phyloP scores from a whole-genome alignment of 257 asterid genomes.

The Scutellaria baicalensis region DNA sequence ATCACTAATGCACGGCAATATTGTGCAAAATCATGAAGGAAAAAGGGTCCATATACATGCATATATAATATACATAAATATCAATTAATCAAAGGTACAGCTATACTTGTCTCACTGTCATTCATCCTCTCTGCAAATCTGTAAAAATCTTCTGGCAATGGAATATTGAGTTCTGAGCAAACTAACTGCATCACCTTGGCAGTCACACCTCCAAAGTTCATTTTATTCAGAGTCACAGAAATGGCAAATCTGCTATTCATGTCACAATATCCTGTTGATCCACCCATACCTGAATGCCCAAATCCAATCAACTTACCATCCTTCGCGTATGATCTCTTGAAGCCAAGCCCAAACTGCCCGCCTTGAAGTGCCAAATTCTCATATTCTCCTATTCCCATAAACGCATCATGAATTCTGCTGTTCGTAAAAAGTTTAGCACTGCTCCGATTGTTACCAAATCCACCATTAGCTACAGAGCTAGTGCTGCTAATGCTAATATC shows the following conservation, averaged over 20 bases:
- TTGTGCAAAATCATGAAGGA: not conserved
- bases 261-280: constrained; percentile 82
- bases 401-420: constrained; percentile 62
- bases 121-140: constrained; percentile 45
- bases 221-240: constrained; percentile 73
- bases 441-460: not conserved
- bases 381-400: constrained; percentile 69
- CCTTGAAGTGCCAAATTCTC: constrained; percentile 48
- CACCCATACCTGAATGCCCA: constrained; percentile 95
- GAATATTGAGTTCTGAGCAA: constrained; percentile 80
- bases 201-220: constrained; percentile 80
- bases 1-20: not conserved
- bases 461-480: not conserved
- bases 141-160: constrained; percentile 61
- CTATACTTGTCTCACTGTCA: constrained; percentile 29
- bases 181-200: constrained; percentile 68
- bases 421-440: constrained; percentile 41
- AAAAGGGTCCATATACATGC: not conserved
- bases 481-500: constrained; percentile 17
- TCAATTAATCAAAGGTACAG: constrained; percentile 63
- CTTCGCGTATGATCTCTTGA: constrained; percentile 58
- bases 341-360: constrained; percentile 85
- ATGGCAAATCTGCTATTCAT: constrained; percentile 63
- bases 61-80: not conserved
- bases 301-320: constrained; percentile 67